phyloP scores from a whole-genome alignment of 1,284 basidiomycete species.

The Abortiporus biennis region DNA sequence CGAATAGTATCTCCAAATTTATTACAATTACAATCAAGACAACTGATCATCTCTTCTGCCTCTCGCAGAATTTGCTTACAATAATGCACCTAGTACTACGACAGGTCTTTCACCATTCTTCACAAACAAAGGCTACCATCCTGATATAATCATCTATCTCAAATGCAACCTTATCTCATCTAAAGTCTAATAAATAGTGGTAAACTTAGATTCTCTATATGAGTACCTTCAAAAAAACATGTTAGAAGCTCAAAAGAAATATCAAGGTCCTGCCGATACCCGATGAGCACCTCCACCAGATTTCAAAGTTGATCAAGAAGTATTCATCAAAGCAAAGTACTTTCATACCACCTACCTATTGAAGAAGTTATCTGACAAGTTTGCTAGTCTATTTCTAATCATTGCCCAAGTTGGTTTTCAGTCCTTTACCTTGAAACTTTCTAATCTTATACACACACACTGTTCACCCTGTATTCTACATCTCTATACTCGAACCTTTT shows the following conservation, averaged over 20 bases:
- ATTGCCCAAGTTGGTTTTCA: too few species aligned
- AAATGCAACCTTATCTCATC: constrained; percentile 11
- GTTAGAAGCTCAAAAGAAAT: constrained; percentile 3
- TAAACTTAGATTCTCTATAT: constrained; percentile 11
- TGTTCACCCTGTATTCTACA: too few species aligned
- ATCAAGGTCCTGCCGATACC: constrained; percentile 8
- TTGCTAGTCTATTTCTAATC: too few species aligned
- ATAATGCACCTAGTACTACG: constrained; percentile 2
- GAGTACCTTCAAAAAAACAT: neutral
- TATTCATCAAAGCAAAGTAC: too few species aligned
- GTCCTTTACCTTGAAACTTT: too few species aligned
- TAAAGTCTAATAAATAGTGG: constrained; percentile 10
- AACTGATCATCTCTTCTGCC: constrained; percentile 25
- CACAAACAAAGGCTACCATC: constrained; percentile 16
- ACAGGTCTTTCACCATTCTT: constrained; percentile 8
- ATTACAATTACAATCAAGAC: constrained; percentile 27
- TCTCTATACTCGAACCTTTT: too few species aligned
- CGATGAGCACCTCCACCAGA: constrained; percentile 4
- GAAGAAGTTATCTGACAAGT: too few species aligned
- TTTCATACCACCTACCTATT: too few species aligned
- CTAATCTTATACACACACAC: too few species aligned
- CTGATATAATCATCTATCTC: constrained; percentile 16
- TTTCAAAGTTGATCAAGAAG: too few species aligned
- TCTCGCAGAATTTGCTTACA: constrained; percentile 11
- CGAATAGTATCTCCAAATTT: constrained; percentile 25